Evolutionary conservation across 768 basidiomycete genomes (phyloP), one percentile per base, ranked within the genome.

Genomic region (Terana coerulea): DNA sequence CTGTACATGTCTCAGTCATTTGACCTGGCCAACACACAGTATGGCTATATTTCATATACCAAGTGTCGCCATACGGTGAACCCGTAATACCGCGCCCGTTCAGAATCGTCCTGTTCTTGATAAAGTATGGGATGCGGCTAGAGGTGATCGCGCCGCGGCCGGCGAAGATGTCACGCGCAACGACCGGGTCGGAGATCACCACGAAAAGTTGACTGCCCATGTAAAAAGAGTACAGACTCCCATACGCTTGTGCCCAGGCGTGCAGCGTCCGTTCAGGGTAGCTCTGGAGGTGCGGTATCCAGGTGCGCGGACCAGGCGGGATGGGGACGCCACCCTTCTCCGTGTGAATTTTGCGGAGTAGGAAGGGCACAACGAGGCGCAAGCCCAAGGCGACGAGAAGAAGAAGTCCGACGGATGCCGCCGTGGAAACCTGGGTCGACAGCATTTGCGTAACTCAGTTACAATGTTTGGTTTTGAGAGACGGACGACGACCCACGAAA

Each of bases 151-250:
- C 62, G 39, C 76, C 73, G 40, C 75, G 73, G 21, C 68, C 69
- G 21, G 76, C 70, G 58, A 77, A 60, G 25, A 78, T 63, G 48
- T 77, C 75, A 43, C 71, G 71, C 0, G 69, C 75, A 9, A 77
- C 67, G 22, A 64, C 61, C 3, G 75, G 68, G 54, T 75, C 74
- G 5, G 75, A 76, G 29, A 78, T 51, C 34, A 75, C 62, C 41
- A 78, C 67, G 56, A 75, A 74, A n/a, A 75, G 71, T 52, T 76
- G 76, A 52, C 73, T 70, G 15, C 76, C 76, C 17, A 78, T 66
- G 68, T 68, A 73, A 45, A 78, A 52, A 5, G 76, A 76, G 54
- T 71, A 76, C 8, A 78, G 49, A 0, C 72, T 61, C 0, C 76
- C 76, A 49, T 67, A 77, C 49, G 68, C 67, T 49, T 70, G 69